Evolutionary conservation across 352 stramenopile genomes (phyloP).

Genomic region (Vaucheria bursata): DNA sequence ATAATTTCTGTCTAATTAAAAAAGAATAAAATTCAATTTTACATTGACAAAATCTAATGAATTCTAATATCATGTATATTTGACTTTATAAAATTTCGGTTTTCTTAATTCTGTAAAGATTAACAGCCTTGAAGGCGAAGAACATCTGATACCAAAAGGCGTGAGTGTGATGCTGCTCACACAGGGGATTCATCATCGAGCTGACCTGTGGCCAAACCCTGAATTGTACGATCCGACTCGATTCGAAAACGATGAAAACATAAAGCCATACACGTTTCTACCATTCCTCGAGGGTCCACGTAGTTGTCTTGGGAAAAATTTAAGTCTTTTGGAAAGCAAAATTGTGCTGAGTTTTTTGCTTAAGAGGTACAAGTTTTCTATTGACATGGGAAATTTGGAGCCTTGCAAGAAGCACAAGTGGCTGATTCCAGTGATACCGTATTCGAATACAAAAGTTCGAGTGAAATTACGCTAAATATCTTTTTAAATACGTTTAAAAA

Average conservation of each 20-base stretch:
- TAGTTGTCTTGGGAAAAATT: conserved; percentile 58
- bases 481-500: no score
- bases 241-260: conserved; percentile 34
- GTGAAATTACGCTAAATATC: no score
- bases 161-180: conserved; percentile 47
- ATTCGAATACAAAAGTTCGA: background rate
- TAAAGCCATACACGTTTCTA: conserved; percentile 56
- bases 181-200: conserved; percentile 53
- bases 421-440: conserved; percentile 5
- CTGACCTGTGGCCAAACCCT: conserved; percentile 53
- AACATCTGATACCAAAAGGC: conserved; percentile 30
- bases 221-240: conserved; percentile 49
- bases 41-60: no score
- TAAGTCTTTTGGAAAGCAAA: conserved; percentile 56
- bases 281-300: conserved; percentile 58
- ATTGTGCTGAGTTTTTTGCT: conserved; percentile 27
- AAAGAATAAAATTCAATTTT: no score
- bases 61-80: no score
- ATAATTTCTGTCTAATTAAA: no score
- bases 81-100: no score
- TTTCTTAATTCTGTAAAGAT: no score
- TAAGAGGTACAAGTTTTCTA: background rate
- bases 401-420: conserved; percentile 9
- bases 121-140: background rate
- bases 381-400: background rate